Evolutionary conservation across 306 rosid genomes (phyloP).

Genomic region (Styphnolobium japonicum): DNA sequence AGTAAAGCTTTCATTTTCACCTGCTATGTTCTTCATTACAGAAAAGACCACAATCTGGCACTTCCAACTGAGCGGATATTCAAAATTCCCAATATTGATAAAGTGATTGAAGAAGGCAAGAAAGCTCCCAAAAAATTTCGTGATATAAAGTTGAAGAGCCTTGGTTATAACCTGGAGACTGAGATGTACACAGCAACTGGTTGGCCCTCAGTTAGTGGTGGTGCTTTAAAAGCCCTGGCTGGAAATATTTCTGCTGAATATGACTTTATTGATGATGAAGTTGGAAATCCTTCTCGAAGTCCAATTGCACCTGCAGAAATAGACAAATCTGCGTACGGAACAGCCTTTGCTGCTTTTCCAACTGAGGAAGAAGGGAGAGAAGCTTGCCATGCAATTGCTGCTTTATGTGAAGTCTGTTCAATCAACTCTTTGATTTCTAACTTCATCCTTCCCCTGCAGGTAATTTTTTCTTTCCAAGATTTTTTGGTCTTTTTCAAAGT

Average conservation of each 20-base stretch:
- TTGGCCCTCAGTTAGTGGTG: slow-evolving; percentile 91
- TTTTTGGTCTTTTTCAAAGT: background rate
- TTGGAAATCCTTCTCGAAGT: slow-evolving; percentile 38
- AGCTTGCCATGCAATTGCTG: slow-evolving; percentile 96
- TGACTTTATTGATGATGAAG: slow-evolving; percentile 52
- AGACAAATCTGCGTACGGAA: slow-evolving; percentile 63
- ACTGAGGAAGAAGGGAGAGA: slow-evolving; percentile 68
- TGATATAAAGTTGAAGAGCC: slow-evolving; percentile 50
- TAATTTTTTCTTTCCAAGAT: slow-evolving; percentile 15
- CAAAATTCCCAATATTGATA: slow-evolving; percentile 73
- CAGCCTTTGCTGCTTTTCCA: slow-evolving; percentile 66
- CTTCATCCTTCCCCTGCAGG: slow-evolving; percentile 98
- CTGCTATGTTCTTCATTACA: slow-evolving; percentile 36
- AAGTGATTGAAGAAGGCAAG: slow-evolving; percentile 76
- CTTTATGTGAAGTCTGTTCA: slow-evolving; percentile 94
- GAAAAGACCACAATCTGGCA: slow-evolving; percentile 53
- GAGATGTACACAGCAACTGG: slow-evolving; percentile 84
- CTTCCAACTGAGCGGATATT: slow-evolving; percentile 66
- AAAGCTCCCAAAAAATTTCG: slow-evolving; percentile 64
- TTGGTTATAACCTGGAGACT: slow-evolving; percentile 46
- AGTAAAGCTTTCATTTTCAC: slow-evolving; percentile 15
- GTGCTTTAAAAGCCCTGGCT: slow-evolving; percentile 75
- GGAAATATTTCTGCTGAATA: slow-evolving; percentile 86
- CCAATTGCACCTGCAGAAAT: slow-evolving; percentile 28
- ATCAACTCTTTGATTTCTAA: slow-evolving; percentile 88